phyloP scores from a whole-genome alignment of 2,329 filamentous ascomycete genomes.

The Fusarium domesticum region DNA sequence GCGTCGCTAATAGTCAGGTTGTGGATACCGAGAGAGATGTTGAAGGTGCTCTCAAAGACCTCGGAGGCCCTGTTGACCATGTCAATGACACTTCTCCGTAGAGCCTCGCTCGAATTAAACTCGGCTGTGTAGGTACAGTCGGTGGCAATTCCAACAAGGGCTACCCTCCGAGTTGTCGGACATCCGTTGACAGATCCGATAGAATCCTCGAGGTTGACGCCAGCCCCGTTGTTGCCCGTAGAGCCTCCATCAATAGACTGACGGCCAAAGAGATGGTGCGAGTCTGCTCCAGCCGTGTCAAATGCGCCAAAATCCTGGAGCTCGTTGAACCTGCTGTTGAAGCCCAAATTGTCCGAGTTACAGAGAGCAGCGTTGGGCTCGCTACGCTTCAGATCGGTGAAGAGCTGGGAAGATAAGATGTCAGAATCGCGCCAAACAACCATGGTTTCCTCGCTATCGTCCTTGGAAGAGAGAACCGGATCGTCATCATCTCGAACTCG shows the following conservation, averaged over 20 bases:
- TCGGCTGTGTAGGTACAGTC: conserved; percentile 82
- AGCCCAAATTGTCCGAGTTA: conserved; percentile 69
- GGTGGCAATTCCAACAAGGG: conserved; percentile 85
- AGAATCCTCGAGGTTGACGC: conserved; percentile 68
- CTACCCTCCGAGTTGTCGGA: conserved; percentile 84
- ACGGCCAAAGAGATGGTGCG: conserved; percentile 67
- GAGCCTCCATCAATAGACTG: conserved; percentile 64
- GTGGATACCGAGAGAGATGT: conserved; percentile 86
- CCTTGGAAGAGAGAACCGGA: conserved; percentile 54
- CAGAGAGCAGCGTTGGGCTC: conserved; percentile 53
- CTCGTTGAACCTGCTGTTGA: conserved; percentile 68
- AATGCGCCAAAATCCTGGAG: conserved; percentile 50
- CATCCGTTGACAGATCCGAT: conserved; percentile 86
- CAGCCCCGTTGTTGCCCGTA: conserved; percentile 67
- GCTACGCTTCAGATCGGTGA: conserved; percentile 64
- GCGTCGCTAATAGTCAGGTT: conserved; percentile 77
- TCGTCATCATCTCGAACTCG: conserved; percentile 70
- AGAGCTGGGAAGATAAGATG: conserved; percentile 49
- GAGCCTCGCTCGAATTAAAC: conserved; percentile 62
- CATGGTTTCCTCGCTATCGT: conserved; percentile 70
- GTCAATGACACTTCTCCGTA: conserved; percentile 72
- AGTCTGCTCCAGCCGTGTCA: conserved; percentile 51
- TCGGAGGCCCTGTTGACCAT: conserved; percentile 84
- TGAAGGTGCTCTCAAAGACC: conserved; percentile 87
- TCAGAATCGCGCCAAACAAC: conserved; percentile 91